phyloP scores from a whole-genome alignment of 192 early-diverging fungal species.

The Coemansia sp. region DNA sequence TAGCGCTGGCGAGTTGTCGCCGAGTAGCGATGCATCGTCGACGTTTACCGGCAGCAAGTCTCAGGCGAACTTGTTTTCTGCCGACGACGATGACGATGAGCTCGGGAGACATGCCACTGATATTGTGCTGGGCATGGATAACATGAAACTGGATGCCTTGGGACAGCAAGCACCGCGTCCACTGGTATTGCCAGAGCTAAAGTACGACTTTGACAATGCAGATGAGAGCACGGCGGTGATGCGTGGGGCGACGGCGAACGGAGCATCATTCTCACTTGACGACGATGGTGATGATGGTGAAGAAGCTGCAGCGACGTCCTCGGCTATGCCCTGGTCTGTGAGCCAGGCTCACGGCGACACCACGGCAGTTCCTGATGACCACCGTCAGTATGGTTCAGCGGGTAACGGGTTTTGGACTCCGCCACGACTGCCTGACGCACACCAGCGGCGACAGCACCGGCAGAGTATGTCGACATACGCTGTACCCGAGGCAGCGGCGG shows the following conservation, averaged over 20 bases:
- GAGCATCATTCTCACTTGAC: constrained; percentile 49
- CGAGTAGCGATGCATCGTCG: constrained; percentile 35
- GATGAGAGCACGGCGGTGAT: constrained; percentile 2
- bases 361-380: constrained; percentile 1
- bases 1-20: constrained; percentile 29
- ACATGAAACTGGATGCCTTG: constrained; percentile 7
- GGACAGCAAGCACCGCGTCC: constrained; percentile 7
- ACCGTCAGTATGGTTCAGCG: neutral
- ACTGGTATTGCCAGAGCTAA: constrained; percentile 4
- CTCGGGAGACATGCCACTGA: neutral
- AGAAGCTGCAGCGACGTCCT: neutral
- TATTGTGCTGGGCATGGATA: constrained; percentile 6
- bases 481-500: neutral
- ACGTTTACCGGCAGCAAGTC: constrained; percentile 19
- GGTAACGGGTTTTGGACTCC: constrained; percentile 36
- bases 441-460: constrained; percentile 44
- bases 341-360: neutral
- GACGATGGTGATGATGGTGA: constrained; percentile 24
- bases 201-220: constrained; percentile 7
- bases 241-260: constrained; percentile 44
- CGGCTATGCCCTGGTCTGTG: constrained; percentile 9
- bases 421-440: constrained; percentile 32
- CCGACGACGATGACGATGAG: constrained; percentile 15
- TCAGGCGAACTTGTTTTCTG: constrained; percentile 11
- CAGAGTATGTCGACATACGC: constrained; percentile 36